A percentile compares a stretch with the other conserved stretches of the same genome.
These are phyloP conservation scores for Candida taoyuanica DNA, from an alignment of 805 yeast species.

Conservation along the genomic window DNA sequence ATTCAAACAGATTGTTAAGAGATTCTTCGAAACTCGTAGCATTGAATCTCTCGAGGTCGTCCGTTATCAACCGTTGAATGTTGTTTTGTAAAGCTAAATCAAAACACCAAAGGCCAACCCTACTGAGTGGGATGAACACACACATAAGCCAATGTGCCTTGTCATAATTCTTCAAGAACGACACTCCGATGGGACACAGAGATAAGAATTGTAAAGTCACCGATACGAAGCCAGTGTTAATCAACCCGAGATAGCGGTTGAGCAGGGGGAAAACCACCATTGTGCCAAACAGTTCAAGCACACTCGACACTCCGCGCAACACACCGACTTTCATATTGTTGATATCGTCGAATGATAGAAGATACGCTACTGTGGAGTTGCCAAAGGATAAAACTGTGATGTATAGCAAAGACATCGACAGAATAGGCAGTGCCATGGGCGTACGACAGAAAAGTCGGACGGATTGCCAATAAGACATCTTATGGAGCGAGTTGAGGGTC, in stretches of 20 bases:
- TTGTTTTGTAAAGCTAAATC: constrained; percentile 33
- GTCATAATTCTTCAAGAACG: constrained; percentile 13
- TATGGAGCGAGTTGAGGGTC: background rate
- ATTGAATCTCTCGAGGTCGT: constrained; percentile 28
- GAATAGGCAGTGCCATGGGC: constrained; percentile 28
- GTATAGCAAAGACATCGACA: constrained; percentile 29
- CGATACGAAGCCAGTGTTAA: constrained; percentile 29
- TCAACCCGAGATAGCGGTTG: constrained; percentile 24
- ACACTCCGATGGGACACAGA: constrained; percentile 24
- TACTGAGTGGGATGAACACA: constrained; percentile 27
- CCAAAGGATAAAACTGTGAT: constrained; percentile 37
- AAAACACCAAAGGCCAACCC: constrained; percentile 40
- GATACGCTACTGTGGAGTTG: constrained; percentile 33
- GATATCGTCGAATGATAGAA: constrained; percentile 29
- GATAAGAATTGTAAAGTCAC: constrained; percentile 29
- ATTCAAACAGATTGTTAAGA: constrained; percentile 29
- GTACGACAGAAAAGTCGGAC: constrained; percentile 23
- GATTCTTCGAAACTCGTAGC: constrained; percentile 34
- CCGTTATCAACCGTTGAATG: constrained; percentile 31
- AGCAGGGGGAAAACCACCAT: constrained; percentile 30
- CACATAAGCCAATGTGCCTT: constrained; percentile 21
- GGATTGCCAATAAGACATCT: constrained; percentile 12
- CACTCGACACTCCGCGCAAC: constrained; percentile 30
- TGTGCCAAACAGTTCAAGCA: constrained; percentile 31
- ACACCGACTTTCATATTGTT: constrained; percentile 29